Base-by-base conservation (phyloP, 2,329 filamentous ascomycete genomes). In the Cytospora paraplurivora region DNA sequence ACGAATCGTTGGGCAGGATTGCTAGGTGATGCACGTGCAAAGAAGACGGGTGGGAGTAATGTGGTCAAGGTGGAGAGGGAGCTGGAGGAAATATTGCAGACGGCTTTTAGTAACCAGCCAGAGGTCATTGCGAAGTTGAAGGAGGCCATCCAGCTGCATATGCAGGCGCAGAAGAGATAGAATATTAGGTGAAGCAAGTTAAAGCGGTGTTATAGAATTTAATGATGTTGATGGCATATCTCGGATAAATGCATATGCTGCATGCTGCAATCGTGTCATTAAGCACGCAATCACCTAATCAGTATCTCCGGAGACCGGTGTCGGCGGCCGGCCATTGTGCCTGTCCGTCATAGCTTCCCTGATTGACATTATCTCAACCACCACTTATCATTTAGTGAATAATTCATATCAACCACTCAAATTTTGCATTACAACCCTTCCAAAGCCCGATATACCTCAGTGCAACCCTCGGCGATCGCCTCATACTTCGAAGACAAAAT, bases 111-210 rank as follows among this genome's bases (percentile, higher is more conserved):
- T 62, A 82, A 80, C 49, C 84, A 87, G 72, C 82, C 82, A 0
- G 85, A 87, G 69, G 83, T 87, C 12, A 77, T 85, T 57, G 77
- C 74, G 10, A 86, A 86, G 74, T 74, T 88, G 59, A 85, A 85
- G 70, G 85, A 88, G 72, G 85, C 86, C 1, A 85, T 87, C 64
- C 77, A 82, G 70, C 79, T 85, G 63, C 84, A 85, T 66, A 80
- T 81, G 13, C 77, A 83, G 66, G 83, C 82, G 59, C 81, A 83
- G 64, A 66, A 59, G 54, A 58, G 56, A 41, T 64, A 64, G 55
- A 7, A 38, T 17, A 49, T 51, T 12, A 32, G 13, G 33, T n/a
- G 15, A 19, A 34, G 27, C 10, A 35, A 4, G 7, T 44, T 41
- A 7, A 37, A 35, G 35, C 27, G 17, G 34, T 13, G 32, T 38